Conservation (phyloP, 371 early-diverging fungal genomes). For the Blyttiomyces sp. region DNA sequence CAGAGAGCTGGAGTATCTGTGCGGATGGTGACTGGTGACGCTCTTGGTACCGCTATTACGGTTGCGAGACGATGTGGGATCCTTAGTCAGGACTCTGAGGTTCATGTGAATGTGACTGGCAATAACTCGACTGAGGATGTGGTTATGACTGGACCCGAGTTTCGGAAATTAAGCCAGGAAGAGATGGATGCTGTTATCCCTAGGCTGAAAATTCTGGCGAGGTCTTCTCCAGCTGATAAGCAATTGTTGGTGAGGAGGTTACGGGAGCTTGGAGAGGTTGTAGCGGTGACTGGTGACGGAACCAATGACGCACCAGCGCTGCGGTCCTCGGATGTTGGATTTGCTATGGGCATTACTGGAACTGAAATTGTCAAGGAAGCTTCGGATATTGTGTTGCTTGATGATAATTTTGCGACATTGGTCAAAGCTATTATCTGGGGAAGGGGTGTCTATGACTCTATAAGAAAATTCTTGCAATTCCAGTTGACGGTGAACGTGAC, state of each 20-base stretch:
- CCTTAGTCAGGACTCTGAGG: constrained; percentile 55
- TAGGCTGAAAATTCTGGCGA: constrained; percentile 85
- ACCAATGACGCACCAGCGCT: constrained; percentile 97
- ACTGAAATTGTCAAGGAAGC: constrained; percentile 71
- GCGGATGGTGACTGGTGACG: constrained; percentile 97
- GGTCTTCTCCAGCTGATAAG: constrained; percentile 92
- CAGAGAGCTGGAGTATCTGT: constrained; percentile 89
- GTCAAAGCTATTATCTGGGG: constrained; percentile 85
- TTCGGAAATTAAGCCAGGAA: constrained; percentile 72
- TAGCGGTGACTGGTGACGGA: constrained; percentile 96
- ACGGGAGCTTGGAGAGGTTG: constrained; percentile 85
- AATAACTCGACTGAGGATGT: constrained; percentile 19
- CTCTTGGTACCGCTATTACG: constrained; percentile 80
- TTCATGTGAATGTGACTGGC: too few species aligned
- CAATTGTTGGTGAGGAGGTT: constrained; percentile 82
- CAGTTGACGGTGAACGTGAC: constrained; percentile 90
- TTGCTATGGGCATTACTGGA: constrained; percentile 58
- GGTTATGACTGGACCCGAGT: constrained; percentile 85
- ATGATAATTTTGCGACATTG: constrained; percentile 83
- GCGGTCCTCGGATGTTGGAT: constrained; percentile 74
- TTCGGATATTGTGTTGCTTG: constrained; percentile 89
- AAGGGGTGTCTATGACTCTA: constrained; percentile 84
- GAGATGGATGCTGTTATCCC: constrained; percentile 79
- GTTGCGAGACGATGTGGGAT: constrained; percentile 90
- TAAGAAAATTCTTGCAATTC: constrained; percentile 94